Percentiles rank a stretch among this genome's conserved stretches.
Conservation (phyloP, 495 filamentous ascomycete genomes). For the Penicillium diatomitis region DNA sequence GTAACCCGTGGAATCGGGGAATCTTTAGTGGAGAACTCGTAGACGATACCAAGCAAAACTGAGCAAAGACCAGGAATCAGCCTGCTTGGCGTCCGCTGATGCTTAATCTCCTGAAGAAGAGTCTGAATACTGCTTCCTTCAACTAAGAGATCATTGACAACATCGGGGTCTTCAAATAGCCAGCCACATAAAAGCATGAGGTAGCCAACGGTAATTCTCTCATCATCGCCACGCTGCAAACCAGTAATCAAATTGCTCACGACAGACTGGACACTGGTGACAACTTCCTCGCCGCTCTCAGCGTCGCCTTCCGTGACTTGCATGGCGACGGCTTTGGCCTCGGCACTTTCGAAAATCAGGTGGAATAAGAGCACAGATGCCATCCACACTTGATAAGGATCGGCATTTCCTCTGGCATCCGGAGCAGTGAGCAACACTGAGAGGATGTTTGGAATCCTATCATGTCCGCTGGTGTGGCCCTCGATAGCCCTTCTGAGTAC, state of each 20-base stretch:
- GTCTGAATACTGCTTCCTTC: constrained; percentile 89
- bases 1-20: constrained; percentile 80
- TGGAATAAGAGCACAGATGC: constrained; percentile 85
- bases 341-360: constrained; percentile 70
- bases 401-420: constrained; percentile 47
- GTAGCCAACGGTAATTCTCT: constrained; percentile 75
- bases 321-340: constrained; percentile 74
- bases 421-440: constrained; percentile 65
- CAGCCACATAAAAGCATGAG: constrained; percentile 87
- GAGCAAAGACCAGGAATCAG: constrained; percentile 77
- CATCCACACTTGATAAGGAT: constrained; percentile 89
- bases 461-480: constrained; percentile 66
- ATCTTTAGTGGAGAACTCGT: constrained; percentile 97
- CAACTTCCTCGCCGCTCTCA: constrained; percentile 84
- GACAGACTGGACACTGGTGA: constrained; percentile 86
- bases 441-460: constrained; percentile 85
- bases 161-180: constrained; percentile 87
- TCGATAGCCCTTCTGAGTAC: constrained; percentile 85
- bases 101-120: constrained; percentile 65
- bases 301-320: constrained; percentile 81
- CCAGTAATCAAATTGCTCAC: constrained; percentile 71
- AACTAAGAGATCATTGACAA: constrained; percentile 87
- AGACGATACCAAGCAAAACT: constrained; percentile 76
- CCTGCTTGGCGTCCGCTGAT: constrained; percentile 46
- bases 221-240: constrained; percentile 66